Base-by-base conservation (phyloP, 2,329 filamentous ascomycete species). In the Alternaria sp. region DNA sequence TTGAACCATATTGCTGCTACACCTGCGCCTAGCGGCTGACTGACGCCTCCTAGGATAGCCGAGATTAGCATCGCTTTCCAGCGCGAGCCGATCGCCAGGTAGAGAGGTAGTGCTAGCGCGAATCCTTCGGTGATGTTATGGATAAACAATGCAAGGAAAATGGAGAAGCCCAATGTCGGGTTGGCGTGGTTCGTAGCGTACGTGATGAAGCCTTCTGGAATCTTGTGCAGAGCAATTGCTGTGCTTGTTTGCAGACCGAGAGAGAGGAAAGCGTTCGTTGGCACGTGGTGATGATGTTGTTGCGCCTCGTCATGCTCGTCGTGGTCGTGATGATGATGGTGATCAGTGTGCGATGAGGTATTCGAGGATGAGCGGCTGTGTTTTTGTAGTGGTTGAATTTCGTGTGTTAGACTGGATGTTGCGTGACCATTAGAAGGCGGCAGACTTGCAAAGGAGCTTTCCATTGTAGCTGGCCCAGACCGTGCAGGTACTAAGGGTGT, bases 121-220 rank as follows among this genome's bases (percentile, higher is more conserved):
- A 98, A 98, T 2, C 95, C 95, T 81, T 99, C 95, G 28, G 93
- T 94, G 72, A 99, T 96, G 81, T 98, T 99, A 84, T 99, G 95
- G 60, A 99, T 94, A 75, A 97, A 97, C 7, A 99, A 86, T 0
- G 95, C 94, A 78, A 98, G 87, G 81, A 99, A 99, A 55, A 99
- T 93, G 53, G 92, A 91, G 78, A 97, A 88, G 20, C 95, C 95
- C 0, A 99, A 87, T 0, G 86, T 84, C 0, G 95, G 94, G 76
- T 94, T 98, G 12, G 93, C 94, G 75, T 99, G 95, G 79, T 98
- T 99, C 9, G 95, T 97, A 9, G 95, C 94, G 76, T 96, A 99
- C 1, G 94, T 98, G 69, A 99, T 90, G 78, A 90, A 90, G 39
- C 88, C 88, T 77, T 90, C 95, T 1, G 95, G 95, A 36, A 98